phyloP scores from a whole-genome alignment of 805 yeast genomes.

The Lipomyces kockii region DNA sequence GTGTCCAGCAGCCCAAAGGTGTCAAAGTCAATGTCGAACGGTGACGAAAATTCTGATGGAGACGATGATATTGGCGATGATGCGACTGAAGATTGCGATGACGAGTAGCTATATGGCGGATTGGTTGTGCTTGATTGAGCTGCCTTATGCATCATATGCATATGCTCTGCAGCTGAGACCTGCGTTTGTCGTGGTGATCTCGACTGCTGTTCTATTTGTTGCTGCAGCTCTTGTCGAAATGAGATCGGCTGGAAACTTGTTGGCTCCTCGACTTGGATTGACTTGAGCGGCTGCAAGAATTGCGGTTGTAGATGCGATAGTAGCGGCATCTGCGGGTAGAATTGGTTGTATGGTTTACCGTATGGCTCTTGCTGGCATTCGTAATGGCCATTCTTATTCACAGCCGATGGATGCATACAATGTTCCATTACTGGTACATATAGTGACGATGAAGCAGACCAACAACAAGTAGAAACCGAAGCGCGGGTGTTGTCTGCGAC shows the following conservation, averaged over 20 bases:
- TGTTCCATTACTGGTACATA: not conserved
- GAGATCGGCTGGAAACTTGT: not conserved
- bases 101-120: not conserved
- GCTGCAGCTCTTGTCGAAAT: too few species aligned
- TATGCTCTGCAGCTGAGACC: not conserved
- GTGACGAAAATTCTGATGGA: not conserved
- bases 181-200: not conserved
- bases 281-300: too few species aligned
- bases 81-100: not conserved
- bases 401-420: not conserved
- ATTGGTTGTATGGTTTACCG: not conserved
- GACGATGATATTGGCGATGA: not conserved
- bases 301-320: too few species aligned
- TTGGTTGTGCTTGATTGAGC: not conserved
- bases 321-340: not conserved
- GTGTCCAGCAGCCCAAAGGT: not conserved
- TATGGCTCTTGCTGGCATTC: not conserved
- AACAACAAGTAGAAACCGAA: not conserved
- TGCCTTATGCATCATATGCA: not conserved
- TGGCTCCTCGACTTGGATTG: too few species aligned
- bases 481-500: not conserved
- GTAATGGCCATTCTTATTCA: not conserved
- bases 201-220: too few species aligned
- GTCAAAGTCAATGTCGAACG: not conserved
- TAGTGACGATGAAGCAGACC: not conserved